These are phyloP conservation scores for Quercus lobata DNA, from an alignment of 331 rosid genomes.

Conservation along the genomic window DNA sequence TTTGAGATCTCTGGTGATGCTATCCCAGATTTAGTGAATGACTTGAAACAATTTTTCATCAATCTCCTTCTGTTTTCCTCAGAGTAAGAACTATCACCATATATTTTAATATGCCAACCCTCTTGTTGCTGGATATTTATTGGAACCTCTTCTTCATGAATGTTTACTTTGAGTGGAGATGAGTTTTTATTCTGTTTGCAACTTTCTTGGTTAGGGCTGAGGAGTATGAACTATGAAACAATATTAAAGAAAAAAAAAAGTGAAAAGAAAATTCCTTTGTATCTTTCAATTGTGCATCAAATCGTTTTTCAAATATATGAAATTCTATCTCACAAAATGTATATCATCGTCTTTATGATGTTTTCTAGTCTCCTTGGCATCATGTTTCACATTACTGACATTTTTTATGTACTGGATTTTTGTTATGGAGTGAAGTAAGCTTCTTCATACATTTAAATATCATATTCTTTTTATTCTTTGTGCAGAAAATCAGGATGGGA, in stretches of 20 bases:
- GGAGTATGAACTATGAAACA: no score
- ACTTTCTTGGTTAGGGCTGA: neutral
- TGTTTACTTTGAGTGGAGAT: neutral
- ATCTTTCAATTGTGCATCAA: neutral
- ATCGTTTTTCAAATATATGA: neutral
- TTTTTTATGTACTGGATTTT: neutral
- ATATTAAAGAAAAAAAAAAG: no score
- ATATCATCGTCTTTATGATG: neutral
- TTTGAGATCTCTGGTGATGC: constrained; percentile 51
- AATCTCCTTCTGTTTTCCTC: constrained; percentile 63
- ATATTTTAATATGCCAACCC: neutral
- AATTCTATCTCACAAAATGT: neutral
- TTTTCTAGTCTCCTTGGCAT: constrained; percentile 5
- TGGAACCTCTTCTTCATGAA: neutral
- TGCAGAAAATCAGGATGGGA: constrained; percentile 64
- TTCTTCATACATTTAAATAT: neutral
- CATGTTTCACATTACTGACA: neutral
- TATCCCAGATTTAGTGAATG: constrained; percentile 46
- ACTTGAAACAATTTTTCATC: constrained; percentile 52
- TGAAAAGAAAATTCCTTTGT: neutral
- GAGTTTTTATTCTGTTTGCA: neutral
- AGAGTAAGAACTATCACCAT: constrained; percentile 43
- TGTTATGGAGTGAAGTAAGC: neutral
- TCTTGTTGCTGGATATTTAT: neutral
- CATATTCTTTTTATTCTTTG: neutral